Evolutionary conservation across 208 protist genomes (phyloP).

Genomic region (Acanthamoeba divionensis): DNA sequence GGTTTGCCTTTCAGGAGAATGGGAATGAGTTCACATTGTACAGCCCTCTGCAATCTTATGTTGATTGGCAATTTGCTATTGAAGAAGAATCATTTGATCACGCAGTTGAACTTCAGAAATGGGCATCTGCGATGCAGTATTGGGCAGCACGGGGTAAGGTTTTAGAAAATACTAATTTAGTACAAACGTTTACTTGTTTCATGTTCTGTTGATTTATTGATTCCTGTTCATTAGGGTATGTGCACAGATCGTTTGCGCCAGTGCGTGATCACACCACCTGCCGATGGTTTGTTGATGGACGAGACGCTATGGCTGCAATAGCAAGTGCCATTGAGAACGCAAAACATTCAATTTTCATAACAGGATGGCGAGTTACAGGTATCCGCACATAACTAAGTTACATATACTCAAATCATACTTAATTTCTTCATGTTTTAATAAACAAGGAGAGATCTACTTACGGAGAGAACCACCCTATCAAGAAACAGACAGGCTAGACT

Average conservation of each 20-base stretch:
- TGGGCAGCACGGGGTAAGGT: not conserved
- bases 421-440: not conserved
- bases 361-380: slow-evolving; percentile 45
- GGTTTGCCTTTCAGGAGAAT: too few relatives aligned
- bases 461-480: not conserved
- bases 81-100: not conserved
- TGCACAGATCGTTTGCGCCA: slow-evolving; percentile 5
- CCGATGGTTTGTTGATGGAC: slow-evolving; percentile 37
- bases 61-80: slow-evolving; percentile 16
- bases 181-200: not conserved
- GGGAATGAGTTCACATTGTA: not conserved
- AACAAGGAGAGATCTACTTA: slow-evolving; percentile 14
- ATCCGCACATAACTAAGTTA: not conserved
- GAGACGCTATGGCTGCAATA: not conserved
- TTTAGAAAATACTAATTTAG: too few relatives aligned
- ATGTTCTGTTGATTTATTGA: not conserved
- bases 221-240: not conserved
- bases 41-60: slow-evolving; percentile 2
- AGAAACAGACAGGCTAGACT: not conserved
- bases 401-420: not conserved
- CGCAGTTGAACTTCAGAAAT: slow-evolving; percentile 28
- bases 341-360: slow-evolving; percentile 41
- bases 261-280: slow-evolving; percentile 2
- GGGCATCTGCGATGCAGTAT: slow-evolving; percentile 28
- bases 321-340: not conserved